These are phyloP conservation scores for Podospora australis DNA, from an alignment of 495 filamentous ascomycete genomes.

Conservation along the genomic window DNA sequence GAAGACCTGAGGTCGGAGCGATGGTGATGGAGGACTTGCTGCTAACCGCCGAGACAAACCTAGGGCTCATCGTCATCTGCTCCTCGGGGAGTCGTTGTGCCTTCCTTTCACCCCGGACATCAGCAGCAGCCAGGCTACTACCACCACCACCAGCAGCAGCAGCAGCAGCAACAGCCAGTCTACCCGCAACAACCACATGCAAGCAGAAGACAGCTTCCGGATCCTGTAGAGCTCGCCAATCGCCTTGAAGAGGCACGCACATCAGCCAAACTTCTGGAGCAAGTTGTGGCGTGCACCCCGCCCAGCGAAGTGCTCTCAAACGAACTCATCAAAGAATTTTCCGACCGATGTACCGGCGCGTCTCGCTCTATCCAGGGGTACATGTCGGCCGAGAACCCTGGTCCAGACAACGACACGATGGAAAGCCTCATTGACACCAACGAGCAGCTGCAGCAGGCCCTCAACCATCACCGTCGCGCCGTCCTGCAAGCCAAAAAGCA, in stretches of 20 bases:
- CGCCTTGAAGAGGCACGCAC: constrained; percentile 85
- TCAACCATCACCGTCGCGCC: constrained; percentile 75
- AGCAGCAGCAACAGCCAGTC: neutral
- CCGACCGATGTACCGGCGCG: constrained; percentile 76
- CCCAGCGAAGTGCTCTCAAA: constrained; percentile 66
- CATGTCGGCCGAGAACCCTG: constrained; percentile 68
- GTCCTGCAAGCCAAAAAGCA: constrained; percentile 64
- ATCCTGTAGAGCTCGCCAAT: constrained; percentile 71
- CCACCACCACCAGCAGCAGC: neutral
- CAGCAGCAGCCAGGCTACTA: neutral
- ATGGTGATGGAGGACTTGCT: too few species aligned
- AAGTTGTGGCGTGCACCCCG: constrained; percentile 80
- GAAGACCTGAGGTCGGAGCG: too few species aligned
- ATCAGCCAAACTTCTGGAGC: constrained; percentile 81
- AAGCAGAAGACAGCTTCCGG: constrained; percentile 50
- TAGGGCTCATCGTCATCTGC: too few species aligned
- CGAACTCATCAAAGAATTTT: constrained; percentile 88
- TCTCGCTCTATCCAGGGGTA: constrained; percentile 73
- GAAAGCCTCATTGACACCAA: constrained; percentile 90
- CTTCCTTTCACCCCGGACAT: constrained; percentile 1
- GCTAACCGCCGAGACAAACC: too few species aligned
- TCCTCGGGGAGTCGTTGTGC: neutral
- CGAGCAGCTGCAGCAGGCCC: constrained; percentile 71
- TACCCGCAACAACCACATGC: constrained; percentile 24
- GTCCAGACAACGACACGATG: constrained; percentile 88